phyloP scores from a whole-genome alignment of 768 basidiomycete genomes.

The Pisolithus tinctorius region DNA sequence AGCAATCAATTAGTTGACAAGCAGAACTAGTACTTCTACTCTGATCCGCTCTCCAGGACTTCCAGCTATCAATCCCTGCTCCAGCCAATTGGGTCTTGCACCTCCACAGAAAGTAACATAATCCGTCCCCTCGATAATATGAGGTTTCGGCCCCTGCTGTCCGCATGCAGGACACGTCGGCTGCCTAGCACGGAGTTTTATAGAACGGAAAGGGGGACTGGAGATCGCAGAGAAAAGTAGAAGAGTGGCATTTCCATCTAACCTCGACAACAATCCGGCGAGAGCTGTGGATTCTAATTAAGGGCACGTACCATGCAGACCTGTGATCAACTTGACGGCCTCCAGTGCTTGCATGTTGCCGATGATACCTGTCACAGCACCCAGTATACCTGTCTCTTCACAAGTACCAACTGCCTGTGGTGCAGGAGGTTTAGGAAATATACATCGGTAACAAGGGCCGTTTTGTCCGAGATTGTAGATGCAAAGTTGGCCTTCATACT shows the following conservation, averaged over 20 bases:
- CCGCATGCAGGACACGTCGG: constrained; percentile 75
- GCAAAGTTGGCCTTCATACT: constrained; percentile 75
- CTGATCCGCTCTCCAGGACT: constrained; percentile 36
- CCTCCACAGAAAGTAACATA: constrained; percentile 89
- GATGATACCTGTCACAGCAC: constrained; percentile 83
- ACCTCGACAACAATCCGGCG: constrained; percentile 3
- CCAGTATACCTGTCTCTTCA: constrained; percentile 84
- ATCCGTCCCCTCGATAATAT: constrained; percentile 51
- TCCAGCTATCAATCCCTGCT: constrained; percentile 41
- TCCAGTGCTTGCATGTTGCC: constrained; percentile 88
- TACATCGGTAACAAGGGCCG: constrained; percentile 90
- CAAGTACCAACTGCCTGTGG: constrained; percentile 65
- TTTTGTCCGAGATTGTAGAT: constrained; percentile 60
- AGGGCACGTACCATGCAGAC: constrained; percentile 48
- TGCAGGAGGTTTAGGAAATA: constrained; percentile 79
- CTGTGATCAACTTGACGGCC: constrained; percentile 71
- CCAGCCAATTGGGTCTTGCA: constrained; percentile 56
- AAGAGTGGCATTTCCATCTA: constrained; percentile 58
- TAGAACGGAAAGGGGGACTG: constrained; percentile 65
- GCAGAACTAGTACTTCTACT: constrained; percentile 31
- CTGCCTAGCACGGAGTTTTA: constrained; percentile 73
- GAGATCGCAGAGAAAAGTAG: constrained; percentile 71
- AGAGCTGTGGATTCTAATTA: background rate
- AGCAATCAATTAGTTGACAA: background rate
- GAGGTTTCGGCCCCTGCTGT: constrained; percentile 35